Evolutionary conservation across 257 asterid genomes (phyloP).

Genomic region (Mitragyna speciosa): DNA sequence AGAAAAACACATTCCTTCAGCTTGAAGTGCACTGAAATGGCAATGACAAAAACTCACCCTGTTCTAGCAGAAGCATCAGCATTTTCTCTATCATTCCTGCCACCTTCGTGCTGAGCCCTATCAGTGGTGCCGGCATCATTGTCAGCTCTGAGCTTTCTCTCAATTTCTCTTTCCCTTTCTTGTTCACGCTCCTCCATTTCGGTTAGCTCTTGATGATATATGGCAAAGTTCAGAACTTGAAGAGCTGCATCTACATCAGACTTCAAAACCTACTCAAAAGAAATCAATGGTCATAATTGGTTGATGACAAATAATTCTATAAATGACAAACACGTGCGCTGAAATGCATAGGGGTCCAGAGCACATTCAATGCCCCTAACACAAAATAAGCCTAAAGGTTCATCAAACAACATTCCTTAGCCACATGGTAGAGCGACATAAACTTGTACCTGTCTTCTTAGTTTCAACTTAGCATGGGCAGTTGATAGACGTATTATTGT

Average conservation of each 20-base stretch:
- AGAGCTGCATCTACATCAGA: conserved; percentile 88
- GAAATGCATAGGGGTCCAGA: not conserved
- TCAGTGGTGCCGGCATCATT: conserved; percentile 43
- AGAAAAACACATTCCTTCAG: not conserved
- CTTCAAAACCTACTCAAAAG: conserved; percentile 60
- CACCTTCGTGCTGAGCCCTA: conserved; percentile 31
- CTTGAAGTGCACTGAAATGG: conserved; percentile 1
- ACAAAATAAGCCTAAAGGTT: not conserved
- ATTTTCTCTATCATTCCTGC: conserved; percentile 21
- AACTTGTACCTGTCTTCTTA: conserved; percentile 69
- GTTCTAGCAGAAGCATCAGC: conserved; percentile 45
- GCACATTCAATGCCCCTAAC: not conserved
- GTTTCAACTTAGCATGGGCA: conserved; percentile 93
- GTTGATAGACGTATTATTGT: conserved; percentile 93
- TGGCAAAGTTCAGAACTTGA: conserved; percentile 92
- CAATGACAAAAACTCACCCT: conserved; percentile 34
- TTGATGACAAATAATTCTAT: conserved; percentile 7
- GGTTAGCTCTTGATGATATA: conserved; percentile 94
- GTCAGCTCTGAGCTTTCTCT: conserved; percentile 47
- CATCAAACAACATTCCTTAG: not conserved
- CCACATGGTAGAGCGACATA: not conserved
- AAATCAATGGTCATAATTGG: conserved; percentile 5
- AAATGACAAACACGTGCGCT: conserved; percentile 9
- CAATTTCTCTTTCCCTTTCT: conserved; percentile 55
- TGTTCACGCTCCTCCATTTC: conserved; percentile 97